Evolutionary conservation across 257 asterid genomes (phyloP).

Genomic region (Dorcoceras hygrometricum): DNA sequence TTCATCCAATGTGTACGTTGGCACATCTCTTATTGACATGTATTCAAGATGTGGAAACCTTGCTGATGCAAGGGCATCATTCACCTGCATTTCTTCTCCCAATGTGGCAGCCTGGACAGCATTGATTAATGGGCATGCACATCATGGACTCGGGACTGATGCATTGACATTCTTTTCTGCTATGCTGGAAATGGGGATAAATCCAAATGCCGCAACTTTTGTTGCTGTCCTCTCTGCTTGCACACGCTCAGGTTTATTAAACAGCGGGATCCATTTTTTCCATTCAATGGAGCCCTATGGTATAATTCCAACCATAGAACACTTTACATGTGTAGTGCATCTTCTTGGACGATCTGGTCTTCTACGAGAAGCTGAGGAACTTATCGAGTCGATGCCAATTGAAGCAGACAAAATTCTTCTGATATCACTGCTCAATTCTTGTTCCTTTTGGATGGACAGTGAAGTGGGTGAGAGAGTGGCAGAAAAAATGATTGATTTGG

Average conservation of each 20-base stretch:
- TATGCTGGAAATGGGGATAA: constrained; percentile 46
- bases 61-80: constrained; percentile 50
- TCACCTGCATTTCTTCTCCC: constrained; percentile 49
- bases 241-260: constrained; percentile 49
- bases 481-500: background rate
- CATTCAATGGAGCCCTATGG: constrained; percentile 46
- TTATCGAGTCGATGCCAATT: constrained; percentile 48
- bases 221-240: constrained; percentile 69
- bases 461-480: constrained; percentile 11
- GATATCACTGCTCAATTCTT: constrained; percentile 26
- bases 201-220: constrained; percentile 78
- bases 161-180: constrained; percentile 48
- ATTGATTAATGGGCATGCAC: constrained; percentile 55
- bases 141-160: constrained; percentile 54
- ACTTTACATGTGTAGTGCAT: constrained; percentile 69
- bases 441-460: constrained; percentile 36
- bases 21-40: constrained; percentile 79
- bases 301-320: constrained; percentile 58
- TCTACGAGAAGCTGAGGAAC: constrained; percentile 62
- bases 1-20: constrained; percentile 48
- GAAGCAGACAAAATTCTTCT: constrained; percentile 39
- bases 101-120: constrained; percentile 81
- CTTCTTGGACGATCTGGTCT: constrained; percentile 75
- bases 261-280: constrained; percentile 50
- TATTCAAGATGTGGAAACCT: constrained; percentile 85